Conservation (phyloP, 1,284 basidiomycete genomes). For the Ustilago lituana region DNA sequence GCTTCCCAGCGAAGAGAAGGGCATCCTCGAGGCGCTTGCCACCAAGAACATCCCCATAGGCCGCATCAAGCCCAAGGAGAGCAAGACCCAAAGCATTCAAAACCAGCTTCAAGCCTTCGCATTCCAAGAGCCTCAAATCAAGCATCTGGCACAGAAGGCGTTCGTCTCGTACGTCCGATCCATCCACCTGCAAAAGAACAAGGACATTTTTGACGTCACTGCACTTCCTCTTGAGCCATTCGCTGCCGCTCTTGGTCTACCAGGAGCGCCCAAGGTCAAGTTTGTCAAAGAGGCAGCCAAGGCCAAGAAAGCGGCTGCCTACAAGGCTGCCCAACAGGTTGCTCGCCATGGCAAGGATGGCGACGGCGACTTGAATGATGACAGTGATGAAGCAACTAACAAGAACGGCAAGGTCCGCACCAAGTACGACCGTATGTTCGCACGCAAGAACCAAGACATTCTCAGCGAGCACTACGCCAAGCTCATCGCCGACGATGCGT, state of each 20-base stretch:
- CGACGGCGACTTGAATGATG: conserved; percentile 62
- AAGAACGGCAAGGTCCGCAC: conserved; percentile 70
- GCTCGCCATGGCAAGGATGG: conserved; percentile 23
- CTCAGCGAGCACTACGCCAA: conserved; percentile 90
- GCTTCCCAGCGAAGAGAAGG: conserved; percentile 89
- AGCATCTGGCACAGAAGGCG: conserved; percentile 95
- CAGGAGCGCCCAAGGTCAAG: conserved; percentile 95
- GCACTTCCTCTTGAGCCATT: conserved; percentile 84
- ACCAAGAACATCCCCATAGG: conserved; percentile 76
- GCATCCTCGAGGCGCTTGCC: conserved; percentile 79
- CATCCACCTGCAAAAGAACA: conserved; percentile 91
- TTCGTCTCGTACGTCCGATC: conserved; percentile 97
- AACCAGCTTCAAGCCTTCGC: conserved; percentile 91
- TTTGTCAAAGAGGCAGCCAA: conserved; percentile 80
- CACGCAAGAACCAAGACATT: conserved; percentile 92
- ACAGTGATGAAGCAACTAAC: conserved; percentile 54
- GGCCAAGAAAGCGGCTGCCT: conserved; percentile 75
- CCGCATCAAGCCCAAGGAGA: conserved; percentile 88
- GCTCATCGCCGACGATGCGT: conserved; percentile 74
- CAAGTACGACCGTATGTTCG: conserved; percentile 98
- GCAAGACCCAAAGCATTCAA: conserved; percentile 85
- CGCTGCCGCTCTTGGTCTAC: conserved; percentile 88
- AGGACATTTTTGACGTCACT: conserved; percentile 85
- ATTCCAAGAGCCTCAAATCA: conserved; percentile 96
- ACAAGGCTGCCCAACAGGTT: conserved; percentile 49